Conservation (phyloP, 345 rosid species). For the Bruguiera sexangula region DNA sequence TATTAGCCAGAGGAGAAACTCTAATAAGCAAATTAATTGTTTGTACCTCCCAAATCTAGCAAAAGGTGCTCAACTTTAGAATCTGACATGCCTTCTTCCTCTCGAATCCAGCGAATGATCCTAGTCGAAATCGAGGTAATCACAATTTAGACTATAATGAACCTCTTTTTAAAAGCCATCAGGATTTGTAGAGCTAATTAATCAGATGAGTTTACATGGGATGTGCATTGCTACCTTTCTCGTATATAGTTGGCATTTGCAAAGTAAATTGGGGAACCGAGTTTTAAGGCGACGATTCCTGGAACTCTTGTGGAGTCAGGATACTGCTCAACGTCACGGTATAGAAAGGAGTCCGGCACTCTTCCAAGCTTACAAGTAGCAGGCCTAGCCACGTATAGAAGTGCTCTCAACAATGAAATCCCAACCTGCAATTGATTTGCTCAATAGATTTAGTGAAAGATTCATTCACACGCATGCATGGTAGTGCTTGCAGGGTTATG, state of each 20-base stretch:
- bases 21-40: not conserved
- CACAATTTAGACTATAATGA: not conserved
- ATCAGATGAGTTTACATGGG: not conserved
- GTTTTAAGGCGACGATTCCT: conserved; percentile 59
- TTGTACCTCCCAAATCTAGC: conserved; percentile 65
- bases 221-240: conserved; percentile 46
- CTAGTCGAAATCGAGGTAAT: conserved; percentile 19
- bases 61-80: conserved; percentile 51
- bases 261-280: conserved; percentile 87
- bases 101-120: conserved; percentile 62
- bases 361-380: conserved; percentile 68
- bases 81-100: conserved; percentile 33
- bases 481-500: no score
- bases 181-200: not conserved
- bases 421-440: conserved; percentile 39
- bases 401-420: conserved; percentile 55
- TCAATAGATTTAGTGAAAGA: not conserved
- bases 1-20: not conserved
- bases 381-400: conserved; percentile 74
- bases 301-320: conserved; percentile 37
- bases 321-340: conserved; percentile 71
- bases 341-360: conserved; percentile 50
- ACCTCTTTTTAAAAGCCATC: not conserved
- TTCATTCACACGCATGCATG: no score
- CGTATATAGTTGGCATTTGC: conserved; percentile 68